Conservation (phyloP, 176 grass and related monocot species). For the Eragrostis curvula region DNA sequence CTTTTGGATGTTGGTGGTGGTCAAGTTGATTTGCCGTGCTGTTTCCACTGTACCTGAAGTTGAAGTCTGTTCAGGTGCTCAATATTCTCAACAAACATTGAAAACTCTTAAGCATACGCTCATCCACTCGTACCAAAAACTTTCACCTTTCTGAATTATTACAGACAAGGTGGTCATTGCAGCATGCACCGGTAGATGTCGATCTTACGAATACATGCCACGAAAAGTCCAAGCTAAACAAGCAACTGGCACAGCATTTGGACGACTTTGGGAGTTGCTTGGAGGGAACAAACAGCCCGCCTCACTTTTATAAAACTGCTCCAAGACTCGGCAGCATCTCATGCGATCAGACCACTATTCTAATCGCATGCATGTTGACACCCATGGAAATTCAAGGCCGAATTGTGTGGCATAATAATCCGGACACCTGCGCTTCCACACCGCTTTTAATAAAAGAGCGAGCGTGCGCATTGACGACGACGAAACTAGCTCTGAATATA, state of each 20-base stretch:
- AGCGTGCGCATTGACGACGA: conserved; percentile 43
- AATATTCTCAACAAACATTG: conserved; percentile 44
- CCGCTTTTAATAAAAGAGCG: conserved; percentile 35
- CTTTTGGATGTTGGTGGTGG: not conserved
- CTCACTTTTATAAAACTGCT: conserved; percentile 39
- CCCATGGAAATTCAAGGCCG: conserved; percentile 1
- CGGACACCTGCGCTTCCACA: conserved; percentile 47
- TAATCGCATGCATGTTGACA: conserved; percentile 3
- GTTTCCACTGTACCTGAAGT: not conserved
- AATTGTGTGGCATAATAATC: conserved; percentile 34
- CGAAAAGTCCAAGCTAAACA: conserved; percentile 31
- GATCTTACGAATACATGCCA: conserved; percentile 23
- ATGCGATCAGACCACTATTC: conserved; percentile 23
- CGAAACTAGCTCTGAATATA: not conserved
- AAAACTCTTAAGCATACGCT: not conserved
- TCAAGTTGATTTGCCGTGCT: not conserved
- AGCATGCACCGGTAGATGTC: not conserved
- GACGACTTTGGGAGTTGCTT: conserved; percentile 46
- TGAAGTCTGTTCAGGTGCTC: not conserved
- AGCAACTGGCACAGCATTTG: conserved; percentile 20
- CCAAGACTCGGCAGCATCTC: conserved; percentile 25
- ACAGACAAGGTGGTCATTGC: conserved; percentile 5
- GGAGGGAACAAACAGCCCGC: conserved; percentile 40
- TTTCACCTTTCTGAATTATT: not conserved
- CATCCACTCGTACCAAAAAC: conserved; percentile 1